These are phyloP conservation scores for Oryza meyeriana DNA, from an alignment of 176 grass and related monocot genomes.

Conservation along the genomic window DNA sequence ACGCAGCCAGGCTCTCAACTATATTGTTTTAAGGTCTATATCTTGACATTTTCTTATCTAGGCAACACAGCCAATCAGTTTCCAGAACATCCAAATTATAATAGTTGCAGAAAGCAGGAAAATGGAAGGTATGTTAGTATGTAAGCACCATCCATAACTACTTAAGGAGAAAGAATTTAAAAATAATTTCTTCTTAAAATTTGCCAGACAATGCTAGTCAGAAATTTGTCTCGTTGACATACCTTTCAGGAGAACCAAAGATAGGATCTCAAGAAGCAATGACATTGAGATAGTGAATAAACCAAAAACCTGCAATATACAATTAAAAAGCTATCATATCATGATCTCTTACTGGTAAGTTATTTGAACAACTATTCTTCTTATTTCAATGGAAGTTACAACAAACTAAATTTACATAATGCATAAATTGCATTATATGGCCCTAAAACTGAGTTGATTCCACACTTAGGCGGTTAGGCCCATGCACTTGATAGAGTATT, in stretches of 20 bases:
- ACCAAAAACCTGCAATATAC: constrained; percentile 72
- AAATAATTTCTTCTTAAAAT: not conserved
- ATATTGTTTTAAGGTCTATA: not conserved
- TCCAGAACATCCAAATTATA: not conserved
- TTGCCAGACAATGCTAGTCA: not conserved
- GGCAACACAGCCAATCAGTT: not conserved
- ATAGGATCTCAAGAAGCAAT: constrained; percentile 64
- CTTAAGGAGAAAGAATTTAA: not conserved
- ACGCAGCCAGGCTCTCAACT: not conserved
- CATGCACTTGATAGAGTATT: constrained; percentile 17
- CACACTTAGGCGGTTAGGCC: not conserved
- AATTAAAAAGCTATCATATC: constrained; percentile 22
- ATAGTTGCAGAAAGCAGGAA: not conserved
- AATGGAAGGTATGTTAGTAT: not conserved
- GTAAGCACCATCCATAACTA: constrained; percentile 1
- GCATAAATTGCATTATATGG: not conserved
- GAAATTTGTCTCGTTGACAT: constrained; percentile 28
- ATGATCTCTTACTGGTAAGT: constrained; percentile 1
- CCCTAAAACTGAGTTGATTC: not conserved
- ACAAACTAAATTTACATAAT: not conserved
- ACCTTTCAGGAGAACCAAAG: constrained; percentile 86
- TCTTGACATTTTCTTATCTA: not conserved
- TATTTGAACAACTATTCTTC: not conserved
- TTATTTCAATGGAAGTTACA: not conserved
- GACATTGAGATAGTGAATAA: constrained; percentile 68